A percentile compares a stretch with the other conserved stretches of the same genome.
Conservation (phyloP, 1,284 basidiomycete species). For the Boletus albobrunnescens region DNA sequence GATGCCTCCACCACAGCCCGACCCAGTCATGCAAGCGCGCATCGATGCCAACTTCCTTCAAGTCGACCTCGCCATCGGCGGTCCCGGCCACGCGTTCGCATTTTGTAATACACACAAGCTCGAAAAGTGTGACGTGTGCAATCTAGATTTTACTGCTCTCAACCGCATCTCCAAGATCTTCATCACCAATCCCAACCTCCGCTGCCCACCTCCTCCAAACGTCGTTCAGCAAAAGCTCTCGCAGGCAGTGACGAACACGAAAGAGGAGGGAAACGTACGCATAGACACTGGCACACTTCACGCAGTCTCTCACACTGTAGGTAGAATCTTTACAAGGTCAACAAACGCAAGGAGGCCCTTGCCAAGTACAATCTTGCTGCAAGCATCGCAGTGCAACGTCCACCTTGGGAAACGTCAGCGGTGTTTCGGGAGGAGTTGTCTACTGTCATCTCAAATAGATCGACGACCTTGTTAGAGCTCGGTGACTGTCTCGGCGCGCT, state of each 20-base stretch:
- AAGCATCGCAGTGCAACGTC: conserved; percentile 76
- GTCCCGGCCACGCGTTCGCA: conserved; percentile 47
- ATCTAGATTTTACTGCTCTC: conserved; percentile 63
- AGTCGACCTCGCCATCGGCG: conserved; percentile 53
- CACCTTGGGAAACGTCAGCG: conserved; percentile 85
- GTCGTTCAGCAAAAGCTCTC: conserved; percentile 74
- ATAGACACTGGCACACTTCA: conserved; percentile 2
- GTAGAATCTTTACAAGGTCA: conserved; percentile 73
- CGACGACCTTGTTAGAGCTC: conserved; percentile 77
- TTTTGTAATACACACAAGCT: conserved; percentile 61
- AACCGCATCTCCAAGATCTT: conserved; percentile 75
- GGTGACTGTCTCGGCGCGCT: conserved; percentile 80
- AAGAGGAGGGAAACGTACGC: conserved; percentile 87
- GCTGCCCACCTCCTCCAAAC: conserved; percentile 79
- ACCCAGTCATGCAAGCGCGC: conserved; percentile 67
- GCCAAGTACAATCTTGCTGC: conserved; percentile 83
- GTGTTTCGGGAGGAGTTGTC: conserved; percentile 88
- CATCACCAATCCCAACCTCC: conserved; percentile 63
- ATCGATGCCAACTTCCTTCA: conserved; percentile 71
- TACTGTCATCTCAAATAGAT: conserved; percentile 86
- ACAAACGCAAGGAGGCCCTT: conserved; percentile 74
- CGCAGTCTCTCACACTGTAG: conserved; percentile 10
- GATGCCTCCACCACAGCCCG: conserved; percentile 46
- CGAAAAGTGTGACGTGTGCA: conserved; percentile 70
- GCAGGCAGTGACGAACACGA: conserved; percentile 68